These are phyloP conservation scores for Incumbomyces lentus DNA, from an alignment of 2,329 filamentous ascomycete genomes.

Conservation along the genomic window DNA sequence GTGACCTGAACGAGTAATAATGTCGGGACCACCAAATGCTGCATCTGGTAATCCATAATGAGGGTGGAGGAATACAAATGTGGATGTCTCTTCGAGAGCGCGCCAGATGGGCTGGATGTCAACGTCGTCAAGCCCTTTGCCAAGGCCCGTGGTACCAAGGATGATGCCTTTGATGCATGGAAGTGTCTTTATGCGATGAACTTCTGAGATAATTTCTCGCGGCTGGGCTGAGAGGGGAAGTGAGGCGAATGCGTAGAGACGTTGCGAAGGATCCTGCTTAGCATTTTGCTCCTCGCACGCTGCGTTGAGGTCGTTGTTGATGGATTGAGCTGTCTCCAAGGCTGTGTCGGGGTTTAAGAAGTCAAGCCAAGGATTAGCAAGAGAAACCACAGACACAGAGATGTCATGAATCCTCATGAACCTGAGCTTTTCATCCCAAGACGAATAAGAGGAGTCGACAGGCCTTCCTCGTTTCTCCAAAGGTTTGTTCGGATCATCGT, in stretches of 20 bases:
- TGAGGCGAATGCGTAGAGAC: slow-evolving; percentile 73
- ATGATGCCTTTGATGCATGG: slow-evolving; percentile 73
- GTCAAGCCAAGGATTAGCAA: slow-evolving; percentile 91
- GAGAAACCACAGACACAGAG: slow-evolving; percentile 70
- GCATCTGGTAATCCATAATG: slow-evolving; percentile 78
- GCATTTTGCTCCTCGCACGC: slow-evolving; percentile 50
- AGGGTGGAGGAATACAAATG: slow-evolving; percentile 76
- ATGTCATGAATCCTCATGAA: slow-evolving; percentile 85
- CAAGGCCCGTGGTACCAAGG: slow-evolving; percentile 73
- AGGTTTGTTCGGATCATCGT: slow-evolving; percentile 32
- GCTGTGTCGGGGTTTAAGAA: slow-evolving; percentile 58
- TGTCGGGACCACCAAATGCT: slow-evolving; percentile 69
- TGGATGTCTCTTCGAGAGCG: slow-evolving; percentile 52
- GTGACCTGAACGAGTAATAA: slow-evolving; percentile 65
- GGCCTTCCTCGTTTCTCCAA: slow-evolving; percentile 57
- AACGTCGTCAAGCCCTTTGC: slow-evolving; percentile 69
- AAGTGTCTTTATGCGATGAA: slow-evolving; percentile 51
- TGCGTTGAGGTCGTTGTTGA: slow-evolving; percentile 68
- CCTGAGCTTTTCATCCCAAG: slow-evolving; percentile 64
- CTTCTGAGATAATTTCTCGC: slow-evolving; percentile 52
- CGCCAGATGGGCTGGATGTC: slow-evolving; percentile 60
- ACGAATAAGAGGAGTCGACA: slow-evolving; percentile 72
- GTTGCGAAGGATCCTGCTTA: slow-evolving; percentile 21
- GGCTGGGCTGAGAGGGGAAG: slow-evolving; percentile 63
- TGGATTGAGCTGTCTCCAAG: slow-evolving; percentile 49